phyloP scores from a whole-genome alignment of 257 asterid species.

The Fraxinus quadrangulata region DNA sequence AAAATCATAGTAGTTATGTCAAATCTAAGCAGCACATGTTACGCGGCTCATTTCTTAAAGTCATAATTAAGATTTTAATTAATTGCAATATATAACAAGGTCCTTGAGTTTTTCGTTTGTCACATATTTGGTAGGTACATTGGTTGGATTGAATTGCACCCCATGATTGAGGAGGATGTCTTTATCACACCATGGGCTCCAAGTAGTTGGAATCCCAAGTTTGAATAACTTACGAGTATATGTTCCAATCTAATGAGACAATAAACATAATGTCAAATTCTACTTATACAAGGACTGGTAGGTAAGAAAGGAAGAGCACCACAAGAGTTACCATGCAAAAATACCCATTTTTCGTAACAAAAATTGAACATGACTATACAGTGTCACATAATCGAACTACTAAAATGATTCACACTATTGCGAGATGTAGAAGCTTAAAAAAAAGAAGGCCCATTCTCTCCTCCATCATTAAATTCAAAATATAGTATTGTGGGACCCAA shows the following conservation, averaged over 20 bases:
- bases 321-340: background rate
- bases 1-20: too few relatives aligned
- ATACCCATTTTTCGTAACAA: background rate
- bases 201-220: background rate
- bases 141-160: background rate
- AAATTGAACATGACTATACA: background rate
- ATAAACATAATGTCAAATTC: background rate
- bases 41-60: too few relatives aligned
- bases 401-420: background rate
- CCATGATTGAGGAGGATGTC: background rate
- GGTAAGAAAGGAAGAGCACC: background rate
- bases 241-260: background rate
- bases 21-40: too few relatives aligned
- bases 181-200: background rate
- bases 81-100: background rate
- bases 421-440: background rate
- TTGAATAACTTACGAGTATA: background rate
- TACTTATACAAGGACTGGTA: background rate
- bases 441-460: background rate
- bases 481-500: conserved; percentile 20
- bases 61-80: too few relatives aligned
- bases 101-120: background rate
- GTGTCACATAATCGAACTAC: background rate
- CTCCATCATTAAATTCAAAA: conserved; percentile 2
- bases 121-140: background rate